phyloP scores from a whole-genome alignment of 441 rosid species.

The Arabidopsis hybrid region DNA sequence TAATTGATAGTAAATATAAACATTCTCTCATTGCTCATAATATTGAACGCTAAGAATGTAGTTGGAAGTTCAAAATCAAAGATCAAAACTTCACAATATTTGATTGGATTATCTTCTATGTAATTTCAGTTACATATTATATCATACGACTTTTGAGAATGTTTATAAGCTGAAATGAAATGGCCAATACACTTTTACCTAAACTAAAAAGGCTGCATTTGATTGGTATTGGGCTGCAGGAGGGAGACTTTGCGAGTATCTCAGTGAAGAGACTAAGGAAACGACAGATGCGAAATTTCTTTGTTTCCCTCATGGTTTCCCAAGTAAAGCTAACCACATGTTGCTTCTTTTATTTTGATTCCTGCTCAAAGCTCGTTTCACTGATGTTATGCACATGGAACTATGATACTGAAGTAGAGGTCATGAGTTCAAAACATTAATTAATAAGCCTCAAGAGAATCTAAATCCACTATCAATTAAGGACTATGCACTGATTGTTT shows the following conservation, averaged over 20 bases:
- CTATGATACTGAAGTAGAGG: constrained; percentile 5
- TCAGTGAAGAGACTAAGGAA: constrained; percentile 85
- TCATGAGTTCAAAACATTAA: constrained; percentile 11
- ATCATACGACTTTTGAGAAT: constrained; percentile 13
- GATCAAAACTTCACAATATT: background rate
- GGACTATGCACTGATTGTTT: background rate
- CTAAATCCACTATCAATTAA: background rate
- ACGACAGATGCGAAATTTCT: constrained; percentile 93
- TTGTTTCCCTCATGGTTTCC: constrained; percentile 92
- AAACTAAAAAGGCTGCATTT: constrained; percentile 18
- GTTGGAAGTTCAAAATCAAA: constrained; percentile 15
- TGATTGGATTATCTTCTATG: background rate
- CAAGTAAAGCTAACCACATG: constrained; percentile 62
- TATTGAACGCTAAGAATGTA: background rate
- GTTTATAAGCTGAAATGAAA: constrained; percentile 8
- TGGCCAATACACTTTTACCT: constrained; percentile 7
- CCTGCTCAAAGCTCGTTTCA: constrained; percentile 11
- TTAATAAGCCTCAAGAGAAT: background rate
- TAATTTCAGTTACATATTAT: background rate
- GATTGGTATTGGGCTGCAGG: constrained; percentile 53
- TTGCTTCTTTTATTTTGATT: background rate
- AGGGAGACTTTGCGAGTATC: constrained; percentile 84
- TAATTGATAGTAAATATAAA: background rate
- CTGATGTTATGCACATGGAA: constrained; percentile 11
- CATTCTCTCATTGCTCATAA: background rate